These are phyloP conservation scores for Sindora glabra DNA, from an alignment of 306 rosid genomes.

Conservation along the genomic window DNA sequence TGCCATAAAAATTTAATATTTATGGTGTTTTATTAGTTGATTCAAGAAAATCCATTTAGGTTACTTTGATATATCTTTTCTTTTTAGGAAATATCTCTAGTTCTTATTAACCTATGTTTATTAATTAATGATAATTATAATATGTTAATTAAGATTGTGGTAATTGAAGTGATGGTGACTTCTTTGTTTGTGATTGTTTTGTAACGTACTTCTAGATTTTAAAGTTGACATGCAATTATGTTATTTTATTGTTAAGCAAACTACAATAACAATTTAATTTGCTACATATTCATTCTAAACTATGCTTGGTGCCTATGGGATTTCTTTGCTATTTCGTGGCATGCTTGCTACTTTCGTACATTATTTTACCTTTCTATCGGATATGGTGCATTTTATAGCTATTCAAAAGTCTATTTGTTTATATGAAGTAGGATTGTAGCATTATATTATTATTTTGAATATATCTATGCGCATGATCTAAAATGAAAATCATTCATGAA, in stretches of 20 bases:
- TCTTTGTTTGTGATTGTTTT: background rate
- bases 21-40: too few species aligned
- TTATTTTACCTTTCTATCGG: background rate
- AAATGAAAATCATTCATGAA: too few species aligned
- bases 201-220: background rate
- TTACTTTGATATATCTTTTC: background rate
- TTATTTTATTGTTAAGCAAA: background rate
- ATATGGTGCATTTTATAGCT: background rate
- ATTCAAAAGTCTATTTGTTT: background rate
- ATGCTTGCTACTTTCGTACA: background rate
- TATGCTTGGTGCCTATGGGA: background rate
- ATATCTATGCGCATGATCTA: too few species aligned
- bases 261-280: background rate
- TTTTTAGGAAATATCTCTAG: background rate
- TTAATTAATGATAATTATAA: too few species aligned
- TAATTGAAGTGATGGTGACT: background rate
- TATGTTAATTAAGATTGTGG: background rate
- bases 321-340: background rate
- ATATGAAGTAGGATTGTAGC: background rate
- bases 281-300: background rate
- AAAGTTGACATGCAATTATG: background rate
- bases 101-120: too few species aligned
- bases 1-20: too few species aligned
- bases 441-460: background rate
- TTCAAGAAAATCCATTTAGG: constrained; percentile 98